phyloP scores from a whole-genome alignment of 2,329 filamentous ascomycete species.

The Helminthosporium solani region DNA sequence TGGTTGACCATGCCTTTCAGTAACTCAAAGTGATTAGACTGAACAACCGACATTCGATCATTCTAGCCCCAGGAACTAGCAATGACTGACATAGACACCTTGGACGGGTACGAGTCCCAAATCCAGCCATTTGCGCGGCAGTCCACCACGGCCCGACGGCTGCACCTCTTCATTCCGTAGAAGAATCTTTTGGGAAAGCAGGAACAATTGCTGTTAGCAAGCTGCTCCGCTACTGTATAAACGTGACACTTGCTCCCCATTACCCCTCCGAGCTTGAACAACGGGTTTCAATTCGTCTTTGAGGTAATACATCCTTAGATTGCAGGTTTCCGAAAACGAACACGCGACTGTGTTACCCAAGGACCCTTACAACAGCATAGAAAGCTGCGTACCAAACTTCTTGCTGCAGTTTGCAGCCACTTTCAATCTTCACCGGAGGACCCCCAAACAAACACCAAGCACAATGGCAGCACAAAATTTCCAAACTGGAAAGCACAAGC shows the following conservation, averaged over 20 bases:
- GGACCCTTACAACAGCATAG: conserved; percentile 4
- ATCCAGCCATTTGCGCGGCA: background rate
- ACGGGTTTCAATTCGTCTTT: conserved; percentile 1
- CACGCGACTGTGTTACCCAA: conserved; percentile 22
- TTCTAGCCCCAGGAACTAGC: no score
- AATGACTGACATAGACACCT: background rate
- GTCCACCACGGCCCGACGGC: conserved; percentile 1
- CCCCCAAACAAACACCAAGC: background rate
- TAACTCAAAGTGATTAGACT: no score
- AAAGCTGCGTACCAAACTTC: conserved; percentile 10
- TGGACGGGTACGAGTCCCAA: background rate
- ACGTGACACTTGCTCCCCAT: conserved; percentile 1
- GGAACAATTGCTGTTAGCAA: background rate
- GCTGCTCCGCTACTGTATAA: conserved; percentile 3
- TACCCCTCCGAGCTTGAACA: background rate
- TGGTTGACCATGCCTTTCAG: no score
- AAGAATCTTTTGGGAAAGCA: background rate
- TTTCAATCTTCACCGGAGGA: background rate
- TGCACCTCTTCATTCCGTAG: background rate
- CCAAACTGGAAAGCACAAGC: conserved; percentile 11
- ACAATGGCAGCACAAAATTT: conserved; percentile 6
- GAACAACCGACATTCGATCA: no score
- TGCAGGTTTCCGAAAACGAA: conserved; percentile 8
- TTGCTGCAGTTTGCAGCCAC: conserved; percentile 7
- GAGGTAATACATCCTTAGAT: background rate